phyloP scores from a whole-genome alignment of 331 rosid genomes.

The Quercus tomentella region DNA sequence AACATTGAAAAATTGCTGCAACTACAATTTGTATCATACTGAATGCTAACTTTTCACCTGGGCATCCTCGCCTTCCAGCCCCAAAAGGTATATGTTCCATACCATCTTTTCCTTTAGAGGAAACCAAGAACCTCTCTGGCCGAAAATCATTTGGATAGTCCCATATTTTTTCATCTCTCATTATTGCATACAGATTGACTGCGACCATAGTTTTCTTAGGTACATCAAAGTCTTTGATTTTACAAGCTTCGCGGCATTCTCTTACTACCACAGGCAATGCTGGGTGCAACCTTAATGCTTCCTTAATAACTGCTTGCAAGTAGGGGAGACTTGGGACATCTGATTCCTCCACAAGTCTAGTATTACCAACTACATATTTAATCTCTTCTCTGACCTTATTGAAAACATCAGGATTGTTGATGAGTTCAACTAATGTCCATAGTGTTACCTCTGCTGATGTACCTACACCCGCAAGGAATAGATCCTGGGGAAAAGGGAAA shows the following conservation, averaged over 20 bases:
- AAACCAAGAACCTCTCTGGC: conserved; percentile 42
- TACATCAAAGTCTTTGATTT: conserved; percentile 38
- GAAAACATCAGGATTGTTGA: conserved; percentile 34
- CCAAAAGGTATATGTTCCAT: conserved; percentile 34
- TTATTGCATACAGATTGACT: conserved; percentile 43
- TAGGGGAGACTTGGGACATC: conserved; percentile 46
- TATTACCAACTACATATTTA: conserved; percentile 26
- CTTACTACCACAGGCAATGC: conserved; percentile 46
- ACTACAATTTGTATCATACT: conserved; percentile 28
- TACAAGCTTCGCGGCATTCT: conserved; percentile 20
- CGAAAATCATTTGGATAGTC: conserved; percentile 36
- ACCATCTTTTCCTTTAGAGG: not conserved
- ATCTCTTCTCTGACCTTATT: conserved; percentile 49
- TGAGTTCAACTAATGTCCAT: conserved; percentile 58
- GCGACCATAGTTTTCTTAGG: conserved; percentile 26
- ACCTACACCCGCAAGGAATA: conserved; percentile 46
- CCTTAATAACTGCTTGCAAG: conserved; percentile 51
- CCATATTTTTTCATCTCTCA: conserved; percentile 45
- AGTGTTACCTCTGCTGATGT: conserved; percentile 46
- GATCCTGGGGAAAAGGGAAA: conserved; percentile 26
- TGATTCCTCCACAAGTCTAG: conserved; percentile 37
- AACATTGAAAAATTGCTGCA: conserved; percentile 62
- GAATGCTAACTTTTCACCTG: conserved; percentile 42
- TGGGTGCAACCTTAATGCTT: conserved; percentile 49
- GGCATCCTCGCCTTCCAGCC: conserved; percentile 51